phyloP scores from a whole-genome alignment of 257 asterid genomes.

The Schizonepeta tenuifolia region DNA sequence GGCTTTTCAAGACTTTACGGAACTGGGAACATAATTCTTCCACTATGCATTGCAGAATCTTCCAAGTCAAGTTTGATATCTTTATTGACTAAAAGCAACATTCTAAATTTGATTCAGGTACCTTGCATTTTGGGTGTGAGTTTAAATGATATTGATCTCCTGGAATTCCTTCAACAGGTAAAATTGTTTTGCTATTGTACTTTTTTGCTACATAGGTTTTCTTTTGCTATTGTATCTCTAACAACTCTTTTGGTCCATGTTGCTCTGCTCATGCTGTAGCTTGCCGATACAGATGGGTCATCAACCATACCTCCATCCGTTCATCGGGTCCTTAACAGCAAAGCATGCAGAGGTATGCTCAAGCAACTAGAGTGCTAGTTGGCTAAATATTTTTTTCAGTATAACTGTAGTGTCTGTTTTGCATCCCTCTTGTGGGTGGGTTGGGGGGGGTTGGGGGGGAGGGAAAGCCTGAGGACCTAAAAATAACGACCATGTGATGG shows the following conservation, averaged over 20 bases:
- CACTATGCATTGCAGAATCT: not conserved
- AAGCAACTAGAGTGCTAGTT: conserved; percentile 23
- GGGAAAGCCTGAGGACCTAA: no score
- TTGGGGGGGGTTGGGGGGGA: no score
- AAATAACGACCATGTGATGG: not conserved
- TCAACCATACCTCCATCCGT: conserved; percentile 90
- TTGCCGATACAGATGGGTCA: conserved; percentile 94
- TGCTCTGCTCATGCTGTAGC: conserved; percentile 51
- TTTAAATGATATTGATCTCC: conserved; percentile 76
- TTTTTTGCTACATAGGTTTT: conserved; percentile 1
- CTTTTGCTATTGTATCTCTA: not conserved
- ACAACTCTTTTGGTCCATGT: conserved; percentile 7
- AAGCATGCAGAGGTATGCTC: conserved; percentile 89
- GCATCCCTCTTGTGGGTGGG: no score
- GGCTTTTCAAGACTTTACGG: conserved; percentile 1
- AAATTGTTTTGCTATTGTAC: not conserved
- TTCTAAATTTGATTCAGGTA: conserved; percentile 57
- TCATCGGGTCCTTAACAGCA: conserved; percentile 77
- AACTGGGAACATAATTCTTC: not conserved
- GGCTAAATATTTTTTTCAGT: conserved; percentile 5
- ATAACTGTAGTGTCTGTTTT: not conserved
- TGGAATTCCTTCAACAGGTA: conserved; percentile 95
- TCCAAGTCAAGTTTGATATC: conserved; percentile 2
- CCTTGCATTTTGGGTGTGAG: conserved; percentile 85
- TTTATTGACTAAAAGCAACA: conserved; percentile 14